Base-by-base conservation (phyloP, 2,329 filamentous ascomycete species). In the Diaporthe australafricana region DNA sequence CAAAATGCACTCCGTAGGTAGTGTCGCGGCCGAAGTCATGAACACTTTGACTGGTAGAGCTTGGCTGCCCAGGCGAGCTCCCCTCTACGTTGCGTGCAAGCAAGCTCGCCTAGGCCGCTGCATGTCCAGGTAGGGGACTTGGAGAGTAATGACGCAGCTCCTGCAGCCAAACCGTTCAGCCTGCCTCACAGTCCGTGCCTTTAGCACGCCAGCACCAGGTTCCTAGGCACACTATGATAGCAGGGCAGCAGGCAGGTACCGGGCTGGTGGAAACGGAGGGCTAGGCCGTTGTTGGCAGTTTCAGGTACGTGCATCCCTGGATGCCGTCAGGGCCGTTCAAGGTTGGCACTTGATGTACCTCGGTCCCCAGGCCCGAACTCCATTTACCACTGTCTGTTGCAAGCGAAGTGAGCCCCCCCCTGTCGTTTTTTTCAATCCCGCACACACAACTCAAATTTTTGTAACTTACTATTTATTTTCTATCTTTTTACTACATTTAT, bases 371-470 rank as follows among this genome's bases (percentile, higher is more conserved):
- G 42, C 42, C 60, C 60, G 42, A 16, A 25, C 60, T 65, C 60
- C 60, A 65, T 48, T 50, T 65, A 22, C 57, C 57, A 22, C 38
- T 60, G 55, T n/a, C n/a, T n/a, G n/a, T n/a, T n/a, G n/a, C n/a
- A n/a, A n/a, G n/a, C n/a, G n/a, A n/a, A n/a, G n/a, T n/a, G n/a
- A n/a, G n/a, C n/a, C n/a, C n/a, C n/a, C n/a, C n/a, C n/a, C n/a
- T n/a, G n/a, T n/a, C n/a, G n/a, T n/a, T n/a, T n/a, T n/a, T n/a
- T n/a, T n/a, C n/a, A n/a, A n/a, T n/a, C n/a, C n/a, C n/a, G n/a
- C n/a, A n/a, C n/a, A n/a, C n/a, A n/a, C n/a, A n/a, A n/a, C n/a
- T n/a, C n/a, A n/a, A n/a, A n/a, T n/a, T n/a, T n/a, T n/a, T n/a
- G n/a, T n/a, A n/a, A n/a, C n/a, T n/a, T n/a, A n/a, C n/a, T n/a